Base-by-base conservation (phyloP, 2,329 filamentous ascomycete genomes). In the Cadophora luteo-olivacea region DNA sequence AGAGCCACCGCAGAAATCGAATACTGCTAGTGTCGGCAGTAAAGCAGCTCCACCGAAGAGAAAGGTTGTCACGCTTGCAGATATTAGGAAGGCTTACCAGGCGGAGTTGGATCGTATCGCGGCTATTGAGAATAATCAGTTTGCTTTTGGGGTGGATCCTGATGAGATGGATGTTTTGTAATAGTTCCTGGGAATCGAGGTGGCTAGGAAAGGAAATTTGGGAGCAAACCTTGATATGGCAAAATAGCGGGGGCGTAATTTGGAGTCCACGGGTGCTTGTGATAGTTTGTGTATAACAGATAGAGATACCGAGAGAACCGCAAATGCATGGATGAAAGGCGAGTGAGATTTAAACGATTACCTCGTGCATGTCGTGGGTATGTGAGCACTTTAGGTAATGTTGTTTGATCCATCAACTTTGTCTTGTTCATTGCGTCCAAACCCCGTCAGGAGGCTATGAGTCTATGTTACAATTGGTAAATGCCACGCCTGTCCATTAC, bases 71-170 rank as follows among this genome's bases (percentile, higher is more conserved):
- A 97, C 93, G 38, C 82, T 99, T 65, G 91, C 91, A 36, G 94
- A 97, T 78, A 84, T 98, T 64, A 87, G 94, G 76, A 93, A 91
- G 79, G 92, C 95, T 78, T 99, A 97, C 79, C 92, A 97, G 81
- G 88, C 87, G 29, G 94, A 98, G 80, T 82, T 99, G 76, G 96
- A 99, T 80, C 87, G 93, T 71, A 91, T 96, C 73, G 92, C 91
- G 64, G 91, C 92, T 64, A 94, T 97, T 78, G 90, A 96, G 80
- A 92, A 92, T 77, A 94, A 97, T 68, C 89, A 97, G 77, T 97
- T 97, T 84, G 91, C 92, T 19, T 92, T 97, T 77, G 61, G 61
- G 4, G 84, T 81, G 51, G 63, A 57, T 29, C 79, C 73, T 22
- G 82, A 80, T 69, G 81, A 77, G 62, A 80, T 81, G 79, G 79